These are phyloP conservation scores for Trichoderma hamatum DNA, from an alignment of 2,329 filamentous ascomycete species.

Conservation along the genomic window DNA sequence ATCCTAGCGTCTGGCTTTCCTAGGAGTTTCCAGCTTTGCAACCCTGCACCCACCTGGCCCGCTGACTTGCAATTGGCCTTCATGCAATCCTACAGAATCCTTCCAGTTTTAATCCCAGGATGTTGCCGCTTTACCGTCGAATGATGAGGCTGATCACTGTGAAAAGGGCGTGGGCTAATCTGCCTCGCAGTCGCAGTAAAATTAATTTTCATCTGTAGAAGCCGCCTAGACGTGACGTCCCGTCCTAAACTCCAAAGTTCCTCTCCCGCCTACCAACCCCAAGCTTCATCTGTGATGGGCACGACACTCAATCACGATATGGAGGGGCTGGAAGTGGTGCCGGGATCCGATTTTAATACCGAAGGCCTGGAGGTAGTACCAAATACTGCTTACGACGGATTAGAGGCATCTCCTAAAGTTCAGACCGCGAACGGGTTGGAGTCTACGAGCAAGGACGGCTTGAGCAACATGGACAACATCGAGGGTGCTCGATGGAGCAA, in stretches of 20 bases:
- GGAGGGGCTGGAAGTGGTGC: background rate
- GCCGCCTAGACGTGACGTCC: background rate
- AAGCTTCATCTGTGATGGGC: background rate
- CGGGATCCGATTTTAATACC: background rate
- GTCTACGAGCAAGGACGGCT: background rate
- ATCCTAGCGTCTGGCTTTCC: background rate
- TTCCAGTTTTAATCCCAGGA: background rate
- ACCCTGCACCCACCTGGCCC: background rate
- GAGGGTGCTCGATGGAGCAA: background rate
- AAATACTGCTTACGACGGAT: background rate
- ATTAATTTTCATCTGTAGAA: background rate
- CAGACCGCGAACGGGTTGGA: background rate
- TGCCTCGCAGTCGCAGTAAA: background rate
- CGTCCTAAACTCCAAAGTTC: background rate
- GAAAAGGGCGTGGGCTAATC: background rate
- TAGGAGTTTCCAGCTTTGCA: background rate
- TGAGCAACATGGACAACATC: background rate
- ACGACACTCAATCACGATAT: background rate
- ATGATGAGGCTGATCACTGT: background rate
- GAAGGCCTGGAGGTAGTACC: background rate
- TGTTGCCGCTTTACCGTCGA: background rate
- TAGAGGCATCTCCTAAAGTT: background rate
- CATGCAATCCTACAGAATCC: conserved; percentile 6
- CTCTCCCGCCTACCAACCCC: background rate
- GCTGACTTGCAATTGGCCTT: background rate